These are phyloP conservation scores for Phytophthora agathidicida DNA, from an alignment of 352 stramenopile species.

Conservation along the genomic window DNA sequence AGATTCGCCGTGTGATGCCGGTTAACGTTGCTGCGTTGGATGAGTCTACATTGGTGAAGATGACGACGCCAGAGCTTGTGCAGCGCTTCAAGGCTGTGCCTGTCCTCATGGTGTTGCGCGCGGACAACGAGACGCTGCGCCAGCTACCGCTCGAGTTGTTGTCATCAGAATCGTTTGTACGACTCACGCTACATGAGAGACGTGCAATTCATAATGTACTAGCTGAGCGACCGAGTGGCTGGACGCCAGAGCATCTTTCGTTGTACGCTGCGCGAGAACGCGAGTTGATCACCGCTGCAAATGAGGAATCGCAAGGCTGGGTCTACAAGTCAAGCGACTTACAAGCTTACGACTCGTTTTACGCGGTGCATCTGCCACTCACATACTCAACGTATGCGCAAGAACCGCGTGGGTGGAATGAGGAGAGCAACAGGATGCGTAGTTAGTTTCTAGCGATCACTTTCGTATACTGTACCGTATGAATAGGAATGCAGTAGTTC, in stretches of 20 bases:
- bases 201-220: slow-evolving; percentile 29
- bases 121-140: slow-evolving; percentile 4
- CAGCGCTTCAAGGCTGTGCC: slow-evolving; percentile 14
- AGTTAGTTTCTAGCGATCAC: background rate
- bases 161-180: slow-evolving; percentile 6
- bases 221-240: slow-evolving; percentile 4
- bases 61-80: slow-evolving; percentile 13
- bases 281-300: slow-evolving; percentile 11
- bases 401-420: slow-evolving; percentile 13
- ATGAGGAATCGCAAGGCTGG: background rate
- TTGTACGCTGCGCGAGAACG: slow-evolving; percentile 16
- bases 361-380: background rate
- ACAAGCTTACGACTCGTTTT: slow-evolving; percentile 11
- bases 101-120: slow-evolving; percentile 17
- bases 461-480: slow-evolving; percentile 2
- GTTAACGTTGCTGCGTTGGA: slow-evolving; percentile 10
- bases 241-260: slow-evolving; percentile 5
- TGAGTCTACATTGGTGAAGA: slow-evolving; percentile 1
- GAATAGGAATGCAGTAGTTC: too few relatives aligned
- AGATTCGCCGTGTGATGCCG: slow-evolving; percentile 22
- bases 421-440: background rate
- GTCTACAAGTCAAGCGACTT: too few relatives aligned
- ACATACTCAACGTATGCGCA: slow-evolving; percentile 18
- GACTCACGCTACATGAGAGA: slow-evolving; percentile 16
- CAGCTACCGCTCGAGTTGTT: slow-evolving; percentile 13